Percentiles rank a stretch among this genome's conserved stretches.
Evolutionary conservation across 495 filamentous ascomycete species (phyloP).

Genomic region (Podospora fimiseda): DNA sequence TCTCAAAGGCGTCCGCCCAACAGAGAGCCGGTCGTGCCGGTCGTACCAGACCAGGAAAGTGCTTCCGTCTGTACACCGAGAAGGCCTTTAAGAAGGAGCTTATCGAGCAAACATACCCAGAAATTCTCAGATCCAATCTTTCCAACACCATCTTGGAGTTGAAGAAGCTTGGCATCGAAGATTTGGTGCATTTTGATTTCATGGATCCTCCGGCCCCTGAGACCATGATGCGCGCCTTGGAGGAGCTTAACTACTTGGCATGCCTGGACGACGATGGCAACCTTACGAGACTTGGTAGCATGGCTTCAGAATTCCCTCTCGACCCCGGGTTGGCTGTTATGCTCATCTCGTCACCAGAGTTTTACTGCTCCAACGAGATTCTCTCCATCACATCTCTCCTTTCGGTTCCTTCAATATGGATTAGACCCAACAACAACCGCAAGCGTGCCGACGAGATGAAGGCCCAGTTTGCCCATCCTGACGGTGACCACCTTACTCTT

Average conservation of each 20-base stretch:
- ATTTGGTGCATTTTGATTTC: slow-evolving; percentile 65
- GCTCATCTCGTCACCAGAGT: slow-evolving; percentile 95
- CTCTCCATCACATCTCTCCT: slow-evolving; percentile 90
- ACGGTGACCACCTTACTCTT: slow-evolving; percentile 93
- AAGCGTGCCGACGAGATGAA: slow-evolving; percentile 99
- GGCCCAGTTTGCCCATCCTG: slow-evolving; percentile 79
- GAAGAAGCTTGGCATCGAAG: slow-evolving; percentile 94
- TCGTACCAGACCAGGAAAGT: slow-evolving; percentile 95
- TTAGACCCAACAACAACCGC: slow-evolving; percentile 72
- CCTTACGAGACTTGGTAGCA: slow-evolving; percentile 73
- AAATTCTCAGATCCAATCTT: slow-evolving; percentile 90
- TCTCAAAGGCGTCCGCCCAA: slow-evolving; percentile 97
- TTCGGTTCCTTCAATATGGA: slow-evolving; percentile 91
- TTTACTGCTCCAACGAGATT: slow-evolving; percentile 98
- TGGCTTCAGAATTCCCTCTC: slow-evolving; percentile 93
- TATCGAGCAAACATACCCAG: slow-evolving; percentile 92
- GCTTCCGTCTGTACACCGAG: slow-evolving; percentile 96
- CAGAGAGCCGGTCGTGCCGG: slow-evolving; percentile 97
- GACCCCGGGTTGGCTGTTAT: slow-evolving; percentile 95
- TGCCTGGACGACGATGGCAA: slow-evolving; percentile 96
- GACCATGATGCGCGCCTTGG: slow-evolving; percentile 95
- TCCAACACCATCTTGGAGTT: slow-evolving; percentile 91
- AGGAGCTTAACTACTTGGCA: slow-evolving; percentile 95
- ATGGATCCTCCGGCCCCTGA: slow-evolving; percentile 90
- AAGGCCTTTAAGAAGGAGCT: slow-evolving; percentile 96